Conservation (phyloP, 805 yeast species). For the Ogataea nitratoaversa region DNA sequence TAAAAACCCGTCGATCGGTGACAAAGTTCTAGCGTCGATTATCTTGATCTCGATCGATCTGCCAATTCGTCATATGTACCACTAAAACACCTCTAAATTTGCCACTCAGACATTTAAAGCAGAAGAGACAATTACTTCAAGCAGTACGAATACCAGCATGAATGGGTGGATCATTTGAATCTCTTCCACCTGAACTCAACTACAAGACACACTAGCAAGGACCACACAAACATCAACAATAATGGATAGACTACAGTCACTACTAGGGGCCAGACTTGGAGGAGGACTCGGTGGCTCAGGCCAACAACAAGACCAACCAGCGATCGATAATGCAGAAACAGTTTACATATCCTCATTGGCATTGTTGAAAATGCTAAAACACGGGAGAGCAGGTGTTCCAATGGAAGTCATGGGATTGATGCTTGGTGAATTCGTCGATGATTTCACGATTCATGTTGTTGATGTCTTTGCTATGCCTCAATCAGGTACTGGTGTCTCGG, state of each 20-base stretch:
- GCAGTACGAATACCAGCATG: too few relatives aligned
- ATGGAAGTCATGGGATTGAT: constrained; percentile 91
- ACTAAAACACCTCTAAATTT: too few relatives aligned
- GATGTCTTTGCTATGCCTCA: constrained; percentile 99
- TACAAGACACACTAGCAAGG: not conserved
- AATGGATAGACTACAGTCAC: constrained; percentile 32
- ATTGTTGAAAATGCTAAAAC: constrained; percentile 91
- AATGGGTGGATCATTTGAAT: too few relatives aligned
- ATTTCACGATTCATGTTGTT: constrained; percentile 92
- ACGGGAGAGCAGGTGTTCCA: constrained; percentile 89
- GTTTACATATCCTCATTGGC: constrained; percentile 96
- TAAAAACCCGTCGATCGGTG: too few relatives aligned
- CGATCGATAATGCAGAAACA: constrained; percentile 92
- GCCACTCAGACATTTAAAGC: too few relatives aligned
- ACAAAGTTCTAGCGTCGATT: too few relatives aligned
- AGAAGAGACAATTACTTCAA: too few relatives aligned
- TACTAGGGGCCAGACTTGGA: constrained; percentile 31
- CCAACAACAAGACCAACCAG: constrained; percentile 58
- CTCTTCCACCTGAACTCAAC: too few relatives aligned
- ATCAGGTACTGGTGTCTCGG: constrained; percentile 93
- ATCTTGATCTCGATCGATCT: too few relatives aligned
- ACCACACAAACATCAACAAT: too few relatives aligned
- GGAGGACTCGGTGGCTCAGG: constrained; percentile 28
- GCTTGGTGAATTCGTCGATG: constrained; percentile 98
- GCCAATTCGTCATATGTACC: too few relatives aligned